Evolutionary conservation across 768 basidiomycete species (phyloP), one percentile per base, ranked within the genome.

Genomic region (Chiua virens): DNA sequence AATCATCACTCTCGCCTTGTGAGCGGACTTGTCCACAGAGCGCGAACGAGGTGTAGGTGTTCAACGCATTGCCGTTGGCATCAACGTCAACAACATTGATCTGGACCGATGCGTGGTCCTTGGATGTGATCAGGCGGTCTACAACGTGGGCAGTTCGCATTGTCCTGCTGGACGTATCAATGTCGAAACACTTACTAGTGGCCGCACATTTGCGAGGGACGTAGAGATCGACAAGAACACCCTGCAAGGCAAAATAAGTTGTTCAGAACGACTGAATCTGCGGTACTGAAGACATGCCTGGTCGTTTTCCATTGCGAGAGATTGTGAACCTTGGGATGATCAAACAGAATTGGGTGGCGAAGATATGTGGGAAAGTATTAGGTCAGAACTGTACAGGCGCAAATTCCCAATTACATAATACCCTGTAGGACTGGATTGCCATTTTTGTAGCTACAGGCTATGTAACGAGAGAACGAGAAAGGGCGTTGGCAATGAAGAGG

Each of bases 171-270:
- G 10, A 23, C 40, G 14, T 25, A 28, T 41, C 42, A 22, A 14
- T 27, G 17, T 32, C 28, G 35, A 30, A 53, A 53, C 52, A 83
- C 91, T 70, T 68, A 97, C 94, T 95, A 64, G 94, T 96, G 48
- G 95, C 94, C 70, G 93, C 85, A 74, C 97, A 98, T 76, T 98
- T 98, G 82, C 97, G 92, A 75, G 97, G 97, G 69, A 98, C 95
- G 79, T 99, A 99, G 76, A 99, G 94, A 82, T 98, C 97, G 70
- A 99, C 97, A 73, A 99, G 95, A 71, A 91, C 80, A 77, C 97
- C 96, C 92, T 97, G 50, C 34, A 35, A 39, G 46, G 5, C 17
- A 47, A 25, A 34, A 44, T 61, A 44, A 54, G 54, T 32, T 8
- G 8, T 27, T 18, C n/a, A 28, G 22, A 20, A 2, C 14, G 36